These are phyloP conservation scores for Ilex aquifolium DNA, from an alignment of 257 asterid species.

Conservation along the genomic window DNA sequence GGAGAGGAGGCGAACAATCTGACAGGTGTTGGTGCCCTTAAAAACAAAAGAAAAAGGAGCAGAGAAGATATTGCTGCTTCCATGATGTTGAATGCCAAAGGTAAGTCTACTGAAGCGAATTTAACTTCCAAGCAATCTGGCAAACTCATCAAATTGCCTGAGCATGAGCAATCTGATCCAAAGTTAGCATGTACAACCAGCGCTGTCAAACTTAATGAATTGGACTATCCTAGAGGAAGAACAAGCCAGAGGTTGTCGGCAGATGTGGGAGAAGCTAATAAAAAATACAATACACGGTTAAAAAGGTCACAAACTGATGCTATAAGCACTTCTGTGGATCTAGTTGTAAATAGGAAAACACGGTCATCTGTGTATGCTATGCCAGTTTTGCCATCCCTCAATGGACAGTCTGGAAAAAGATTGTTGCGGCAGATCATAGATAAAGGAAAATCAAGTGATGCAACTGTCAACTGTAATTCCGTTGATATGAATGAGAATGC, in stretches of 20 bases:
- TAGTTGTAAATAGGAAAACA: conserved; percentile 6
- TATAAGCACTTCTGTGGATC: conserved; percentile 11
- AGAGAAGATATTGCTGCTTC: conserved; percentile 15
- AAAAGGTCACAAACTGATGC: conserved; percentile 25
- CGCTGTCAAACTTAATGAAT: conserved; percentile 12
- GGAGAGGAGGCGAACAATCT: conserved; percentile 20
- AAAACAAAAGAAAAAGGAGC: conserved; percentile 18
- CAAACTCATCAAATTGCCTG: conserved; percentile 24
- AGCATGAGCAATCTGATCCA: conserved; percentile 15
- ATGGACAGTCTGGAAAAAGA: conserved; percentile 1
- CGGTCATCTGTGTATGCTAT: conserved; percentile 6
- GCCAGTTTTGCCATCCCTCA: neutral
- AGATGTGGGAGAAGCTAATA: conserved; percentile 22
- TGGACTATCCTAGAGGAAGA: conserved; percentile 29
- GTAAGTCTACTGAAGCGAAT: conserved; percentile 14
- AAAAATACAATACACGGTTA: conserved; percentile 27
- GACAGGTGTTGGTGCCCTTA: conserved; percentile 16
- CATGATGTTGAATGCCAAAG: conserved; percentile 9
- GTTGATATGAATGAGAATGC: conserved; percentile 11
- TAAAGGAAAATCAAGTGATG: conserved; percentile 14
- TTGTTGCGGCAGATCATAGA: neutral
- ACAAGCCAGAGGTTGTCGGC: conserved; percentile 17
- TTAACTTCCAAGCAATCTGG: conserved; percentile 15
- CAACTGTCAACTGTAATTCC: conserved; percentile 18
- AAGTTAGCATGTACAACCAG: conserved; percentile 8